Percentiles rank a stretch among this genome's conserved stretches.
Conservation (phyloP, 768 basidiomycete genomes). For the Suillus decipiens region DNA sequence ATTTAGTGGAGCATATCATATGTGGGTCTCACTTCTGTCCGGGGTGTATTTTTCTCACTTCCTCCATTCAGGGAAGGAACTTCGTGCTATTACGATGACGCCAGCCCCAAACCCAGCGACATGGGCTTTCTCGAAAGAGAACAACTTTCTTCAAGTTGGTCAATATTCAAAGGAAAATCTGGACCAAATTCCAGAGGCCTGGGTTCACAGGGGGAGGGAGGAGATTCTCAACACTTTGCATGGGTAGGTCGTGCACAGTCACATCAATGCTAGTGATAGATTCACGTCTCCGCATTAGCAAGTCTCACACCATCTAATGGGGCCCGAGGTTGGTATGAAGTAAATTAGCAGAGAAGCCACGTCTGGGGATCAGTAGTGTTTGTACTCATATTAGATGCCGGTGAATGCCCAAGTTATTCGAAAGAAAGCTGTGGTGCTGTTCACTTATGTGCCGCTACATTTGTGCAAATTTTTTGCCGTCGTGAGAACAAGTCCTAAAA, state of each 20-base stretch:
- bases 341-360: not conserved
- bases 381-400: not conserved
- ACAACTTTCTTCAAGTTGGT: conserved; percentile 25
- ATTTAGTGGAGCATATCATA: conserved; percentile 70
- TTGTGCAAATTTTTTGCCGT: too few species aligned
- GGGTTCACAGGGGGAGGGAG: not conserved
- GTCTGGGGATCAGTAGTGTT: not conserved
- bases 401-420: too few species aligned
- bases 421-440: too few species aligned
- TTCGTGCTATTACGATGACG: conserved; percentile 60
- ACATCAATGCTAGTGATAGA: not conserved
- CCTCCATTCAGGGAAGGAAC: conserved; percentile 48
- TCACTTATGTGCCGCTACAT: too few species aligned
- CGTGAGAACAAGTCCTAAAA: too few species aligned
- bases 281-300: not conserved
- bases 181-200: not conserved
- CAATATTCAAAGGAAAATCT: not conserved
- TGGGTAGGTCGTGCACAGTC: not conserved
- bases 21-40: conserved; percentile 32
- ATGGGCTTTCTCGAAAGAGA: conserved; percentile 62
- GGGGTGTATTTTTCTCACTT: not conserved
- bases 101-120: conserved; percentile 53
- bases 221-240: not conserved
- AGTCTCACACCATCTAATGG: not conserved
- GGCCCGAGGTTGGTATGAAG: not conserved